Evolutionary conservation across 2,329 filamentous ascomycete genomes (phyloP).

Genomic region (Verruconis gallopava): DNA sequence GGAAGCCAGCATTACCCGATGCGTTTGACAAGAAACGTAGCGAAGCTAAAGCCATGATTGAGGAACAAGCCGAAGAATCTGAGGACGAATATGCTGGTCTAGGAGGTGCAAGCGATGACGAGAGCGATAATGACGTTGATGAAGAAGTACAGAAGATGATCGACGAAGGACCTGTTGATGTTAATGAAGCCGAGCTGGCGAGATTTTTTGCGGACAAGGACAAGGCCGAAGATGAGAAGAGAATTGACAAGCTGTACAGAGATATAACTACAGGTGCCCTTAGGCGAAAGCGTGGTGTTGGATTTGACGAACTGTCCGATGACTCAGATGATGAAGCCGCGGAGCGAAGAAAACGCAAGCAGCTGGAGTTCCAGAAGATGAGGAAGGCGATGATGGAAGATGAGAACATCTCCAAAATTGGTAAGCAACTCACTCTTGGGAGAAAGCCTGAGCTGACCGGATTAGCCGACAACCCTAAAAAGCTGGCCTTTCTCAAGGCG

Average conservation of each 20-base stretch:
- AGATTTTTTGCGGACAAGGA: constrained; percentile 81
- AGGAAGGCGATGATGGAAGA: constrained; percentile 77
- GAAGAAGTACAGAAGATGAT: constrained; percentile 77
- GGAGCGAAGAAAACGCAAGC: constrained; percentile 64
- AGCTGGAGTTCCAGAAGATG: constrained; percentile 81
- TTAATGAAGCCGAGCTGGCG: constrained; percentile 68
- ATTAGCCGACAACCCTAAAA: constrained; percentile 67
- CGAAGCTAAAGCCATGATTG: constrained; percentile 72
- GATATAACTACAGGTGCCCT: constrained; percentile 85
- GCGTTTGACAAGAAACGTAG: constrained; percentile 75
- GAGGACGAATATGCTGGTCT: constrained; percentile 96
- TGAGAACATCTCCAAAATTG: constrained; percentile 77
- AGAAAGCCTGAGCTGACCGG: not conserved
- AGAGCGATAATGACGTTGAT: constrained; percentile 61
- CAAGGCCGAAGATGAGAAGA: constrained; percentile 68
- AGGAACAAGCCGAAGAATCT: constrained; percentile 92
- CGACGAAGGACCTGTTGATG: constrained; percentile 63
- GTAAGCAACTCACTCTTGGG: constrained; percentile 10
- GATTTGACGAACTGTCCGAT: constrained; percentile 69
- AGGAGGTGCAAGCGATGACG: constrained; percentile 80
- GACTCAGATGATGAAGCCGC: constrained; percentile 73
- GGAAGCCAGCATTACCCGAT: constrained; percentile 49
- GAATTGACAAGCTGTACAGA: constrained; percentile 80
- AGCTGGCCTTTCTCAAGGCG: constrained; percentile 76
- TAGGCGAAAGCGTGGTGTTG: constrained; percentile 67